Conservation (phyloP, 345 rosid species). For the Populus ilicifolia region DNA sequence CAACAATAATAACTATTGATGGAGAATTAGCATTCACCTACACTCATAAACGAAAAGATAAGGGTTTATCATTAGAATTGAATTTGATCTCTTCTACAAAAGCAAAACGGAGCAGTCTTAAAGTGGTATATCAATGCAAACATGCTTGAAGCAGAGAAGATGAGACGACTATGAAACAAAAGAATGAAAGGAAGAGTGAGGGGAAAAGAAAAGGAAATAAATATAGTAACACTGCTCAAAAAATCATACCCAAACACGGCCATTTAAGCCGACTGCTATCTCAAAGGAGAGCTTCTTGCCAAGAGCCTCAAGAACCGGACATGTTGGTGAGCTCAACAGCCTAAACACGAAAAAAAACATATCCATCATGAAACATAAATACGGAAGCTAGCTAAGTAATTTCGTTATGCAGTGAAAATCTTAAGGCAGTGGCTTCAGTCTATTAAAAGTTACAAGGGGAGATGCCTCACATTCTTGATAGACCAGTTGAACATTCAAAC, state of each 20-base stretch:
- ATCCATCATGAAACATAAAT: background rate
- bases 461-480: conserved; percentile 65
- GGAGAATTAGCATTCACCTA: conserved; percentile 63
- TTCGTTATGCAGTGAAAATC: background rate
- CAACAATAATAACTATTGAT: conserved; percentile 48
- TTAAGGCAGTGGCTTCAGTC: background rate
- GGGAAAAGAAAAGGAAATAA: background rate
- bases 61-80: background rate
- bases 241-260: conserved; percentile 63
- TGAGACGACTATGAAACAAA: background rate
- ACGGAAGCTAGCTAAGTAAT: background rate
- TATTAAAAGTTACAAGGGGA: background rate
- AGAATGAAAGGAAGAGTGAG: background rate
- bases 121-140: background rate
- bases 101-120: background rate
- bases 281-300: conserved; percentile 75
- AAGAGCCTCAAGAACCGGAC: conserved; percentile 75
- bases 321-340: conserved; percentile 67
- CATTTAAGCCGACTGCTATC: conserved; percentile 78
- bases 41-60: background rate
- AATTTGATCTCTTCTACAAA: background rate
- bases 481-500: conserved; percentile 82
- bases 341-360: conserved; percentile 25
- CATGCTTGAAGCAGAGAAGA: background rate
- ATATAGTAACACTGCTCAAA: background rate